A percentile compares a stretch with the other conserved stretches of the same genome.
Evolutionary conservation across 352 stramenopile species (phyloP).

Genomic region (Albugo candida): DNA sequence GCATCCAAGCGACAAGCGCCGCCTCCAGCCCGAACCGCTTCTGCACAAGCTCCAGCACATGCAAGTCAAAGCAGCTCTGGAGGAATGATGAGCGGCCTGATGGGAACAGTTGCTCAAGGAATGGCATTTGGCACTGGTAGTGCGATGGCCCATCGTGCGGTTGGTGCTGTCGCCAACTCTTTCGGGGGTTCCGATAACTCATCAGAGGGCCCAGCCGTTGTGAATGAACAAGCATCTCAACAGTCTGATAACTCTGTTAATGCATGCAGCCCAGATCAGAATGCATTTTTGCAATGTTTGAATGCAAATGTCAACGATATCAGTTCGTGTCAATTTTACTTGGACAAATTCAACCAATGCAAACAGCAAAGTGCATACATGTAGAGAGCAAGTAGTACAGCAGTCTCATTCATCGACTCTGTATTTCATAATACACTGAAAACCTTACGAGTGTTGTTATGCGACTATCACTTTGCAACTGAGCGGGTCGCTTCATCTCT

Average conservation of each 20-base stretch:
- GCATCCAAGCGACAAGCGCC: slow-evolving; percentile 8
- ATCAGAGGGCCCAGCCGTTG: slow-evolving; percentile 14
- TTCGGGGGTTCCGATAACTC: slow-evolving; percentile 37
- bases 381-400: slow-evolving; percentile 7
- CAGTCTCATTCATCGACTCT: too few relatives aligned
- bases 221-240: slow-evolving; percentile 3
- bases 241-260: slow-evolving; percentile 13
- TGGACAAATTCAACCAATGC: slow-evolving; percentile 66
- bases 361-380: slow-evolving; percentile 51
- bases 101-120: slow-evolving; percentile 88
- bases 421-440: too few relatives aligned
- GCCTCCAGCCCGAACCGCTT: slow-evolving; percentile 27
- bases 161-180: slow-evolving; percentile 40
- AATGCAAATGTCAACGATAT: slow-evolving; percentile 61
- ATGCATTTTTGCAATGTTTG: slow-evolving; percentile 65
- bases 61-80: slow-evolving; percentile 19
- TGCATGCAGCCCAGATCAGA: slow-evolving; percentile 40
- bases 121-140: slow-evolving; percentile 94
- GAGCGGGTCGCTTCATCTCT: too few relatives aligned
- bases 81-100: slow-evolving; percentile 82
- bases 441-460: too few relatives aligned
- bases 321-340: slow-evolving; percentile 65
- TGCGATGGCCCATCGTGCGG: slow-evolving; percentile 83
- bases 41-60: slow-evolving; percentile 22
- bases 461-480: too few relatives aligned